Percentiles rank a stretch among this genome's conserved stretches.
phyloP scores from a whole-genome alignment of 2,329 filamentous ascomycete genomes.

The Alternaria longipes region DNA sequence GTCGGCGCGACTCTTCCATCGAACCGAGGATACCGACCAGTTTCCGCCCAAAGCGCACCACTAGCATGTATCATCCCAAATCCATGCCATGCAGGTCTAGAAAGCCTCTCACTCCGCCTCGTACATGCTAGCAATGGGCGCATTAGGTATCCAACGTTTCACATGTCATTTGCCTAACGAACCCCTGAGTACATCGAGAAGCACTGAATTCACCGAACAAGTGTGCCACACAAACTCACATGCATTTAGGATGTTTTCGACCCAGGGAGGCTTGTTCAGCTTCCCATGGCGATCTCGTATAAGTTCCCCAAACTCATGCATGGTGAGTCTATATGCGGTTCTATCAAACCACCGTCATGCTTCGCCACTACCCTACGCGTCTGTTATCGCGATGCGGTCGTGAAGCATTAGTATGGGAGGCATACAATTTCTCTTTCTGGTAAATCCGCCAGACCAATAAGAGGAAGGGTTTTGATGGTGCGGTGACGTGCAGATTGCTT shows the following conservation, averaged over 20 bases:
- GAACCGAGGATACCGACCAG: neutral
- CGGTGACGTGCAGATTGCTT: slow-evolving; percentile 2
- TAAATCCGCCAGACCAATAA: neutral
- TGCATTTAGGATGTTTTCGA: neutral
- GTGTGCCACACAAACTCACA: slow-evolving; percentile 1
- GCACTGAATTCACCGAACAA: slow-evolving; percentile 3
- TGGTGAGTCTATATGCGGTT: neutral
- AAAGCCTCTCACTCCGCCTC: slow-evolving; percentile 4
- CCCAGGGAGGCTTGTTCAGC: neutral
- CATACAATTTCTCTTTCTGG: neutral
- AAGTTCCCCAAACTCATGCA: neutral
- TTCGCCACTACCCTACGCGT: neutral
- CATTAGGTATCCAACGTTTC: neutral
- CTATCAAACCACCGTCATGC: neutral
- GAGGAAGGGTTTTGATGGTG: neutral
- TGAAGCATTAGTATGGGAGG: neutral
- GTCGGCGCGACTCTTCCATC: neutral
- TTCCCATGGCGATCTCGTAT: neutral
- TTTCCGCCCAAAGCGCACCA: neutral
- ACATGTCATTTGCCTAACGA: neutral
- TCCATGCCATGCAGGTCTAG: neutral
- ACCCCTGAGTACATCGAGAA: slow-evolving; percentile 2
- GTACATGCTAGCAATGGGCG: neutral
- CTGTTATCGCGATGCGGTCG: neutral
- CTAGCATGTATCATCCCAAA: neutral